Evolutionary conservation across 169 alveolate species (phyloP).

Genomic region (Theileria sp.): DNA sequence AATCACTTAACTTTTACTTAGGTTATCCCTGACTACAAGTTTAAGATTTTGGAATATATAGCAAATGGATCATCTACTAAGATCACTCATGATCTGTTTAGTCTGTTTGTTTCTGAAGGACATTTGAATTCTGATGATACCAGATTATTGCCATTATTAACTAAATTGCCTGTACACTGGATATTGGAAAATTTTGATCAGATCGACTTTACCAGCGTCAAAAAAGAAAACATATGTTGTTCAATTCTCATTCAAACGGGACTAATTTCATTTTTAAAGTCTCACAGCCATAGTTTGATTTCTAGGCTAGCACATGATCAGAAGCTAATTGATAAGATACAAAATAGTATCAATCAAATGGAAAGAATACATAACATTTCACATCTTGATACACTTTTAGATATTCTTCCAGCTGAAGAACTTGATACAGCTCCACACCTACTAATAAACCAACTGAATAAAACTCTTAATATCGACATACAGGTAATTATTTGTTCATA

Average conservation of each 20-base stretch:
- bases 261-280: neutral
- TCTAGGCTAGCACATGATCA: neutral
- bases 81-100: neutral
- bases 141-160: neutral
- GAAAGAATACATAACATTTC: neutral
- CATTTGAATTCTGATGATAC: neutral
- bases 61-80: conserved; percentile 16
- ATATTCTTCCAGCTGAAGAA: neutral
- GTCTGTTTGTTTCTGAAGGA: neutral
- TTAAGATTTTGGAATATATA: conserved; percentile 37
- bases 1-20: neutral
- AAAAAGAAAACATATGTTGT: neutral
- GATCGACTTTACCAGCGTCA: neutral
- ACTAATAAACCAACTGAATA: neutral
- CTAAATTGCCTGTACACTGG: conserved; percentile 12
- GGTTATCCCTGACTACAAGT: neutral
- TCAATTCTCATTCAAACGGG: neutral
- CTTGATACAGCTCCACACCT: neutral
- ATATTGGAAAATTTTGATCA: neutral
- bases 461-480: neutral
- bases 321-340: neutral
- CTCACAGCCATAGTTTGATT: neutral
- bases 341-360: neutral
- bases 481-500: neutral
- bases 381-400: neutral